Base-by-base conservation (phyloP, 768 basidiomycete species). In the Boletus sp. region DNA sequence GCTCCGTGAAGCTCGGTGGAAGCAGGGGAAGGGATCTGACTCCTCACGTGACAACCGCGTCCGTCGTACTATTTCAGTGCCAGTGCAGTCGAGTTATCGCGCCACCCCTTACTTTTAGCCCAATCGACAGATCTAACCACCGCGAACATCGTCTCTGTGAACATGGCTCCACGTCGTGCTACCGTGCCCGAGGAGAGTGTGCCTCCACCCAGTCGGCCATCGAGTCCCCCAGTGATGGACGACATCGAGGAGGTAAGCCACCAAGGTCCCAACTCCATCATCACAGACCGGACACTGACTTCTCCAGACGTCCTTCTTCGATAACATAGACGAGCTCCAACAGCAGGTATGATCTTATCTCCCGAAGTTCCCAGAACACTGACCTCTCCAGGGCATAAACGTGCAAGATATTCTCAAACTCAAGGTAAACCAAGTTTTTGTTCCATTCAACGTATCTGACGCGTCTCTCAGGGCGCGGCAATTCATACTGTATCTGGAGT, bases 331-430 rank as follows among this genome's bases (percentile, higher is more conserved):
- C 63, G 90, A 92, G 60, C 84, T 92, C 14, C 90, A 92, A 66
- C 86, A 89, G 62, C 87, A 92, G 68, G 90, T 87, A 64, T 32
- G 80, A 52, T 24, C 14, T 46, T 48, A 53, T 46, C 33, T 47
- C 29, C 39, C 39, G 50, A 59, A 63, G 57, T 18, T 50, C 32
- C 50, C 47, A 42, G 18, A 36, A 46, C 20, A 45, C 35, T 52
- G 29, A 64, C 33, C 20, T 32, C 18, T 17, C 40, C 63, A 96
- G 94, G 94, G 94, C 14, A 95, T 96, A 71, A 96, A 94, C 62
- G 86, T 94, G 29, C 93, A 96, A 77, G 95, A 98, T 69, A 97
- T 98, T 55, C 71, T 89, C 50, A 98, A 98, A 74, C 84, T 98
- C 59, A 97, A 97, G 75, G 91, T 86, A 46, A 52, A 60, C 12